Conservation (phyloP, 306 rosid species). For the Myrica gale region DNA sequence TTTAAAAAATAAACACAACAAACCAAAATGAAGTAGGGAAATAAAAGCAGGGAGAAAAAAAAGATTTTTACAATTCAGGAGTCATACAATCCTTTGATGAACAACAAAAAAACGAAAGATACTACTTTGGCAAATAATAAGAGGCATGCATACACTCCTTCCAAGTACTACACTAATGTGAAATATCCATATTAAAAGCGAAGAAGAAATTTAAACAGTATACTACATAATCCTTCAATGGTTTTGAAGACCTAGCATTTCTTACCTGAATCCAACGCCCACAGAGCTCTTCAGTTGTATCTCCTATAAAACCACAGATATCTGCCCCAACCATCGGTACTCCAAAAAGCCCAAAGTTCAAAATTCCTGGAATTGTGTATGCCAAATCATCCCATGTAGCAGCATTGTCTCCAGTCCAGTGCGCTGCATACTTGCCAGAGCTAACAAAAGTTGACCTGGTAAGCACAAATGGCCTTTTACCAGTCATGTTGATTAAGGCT, state of each 20-base stretch:
- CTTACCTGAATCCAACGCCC: slow-evolving; percentile 91
- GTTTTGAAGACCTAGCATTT: not conserved
- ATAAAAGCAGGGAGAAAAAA: not conserved
- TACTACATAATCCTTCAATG: not conserved
- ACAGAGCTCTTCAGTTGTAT: slow-evolving; percentile 86
- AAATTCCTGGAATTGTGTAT: slow-evolving; percentile 61
- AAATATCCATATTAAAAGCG: not conserved
- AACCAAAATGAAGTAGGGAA: not conserved
- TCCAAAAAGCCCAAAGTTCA: slow-evolving; percentile 77
- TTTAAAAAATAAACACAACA: not conserved
- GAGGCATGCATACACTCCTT: not conserved
- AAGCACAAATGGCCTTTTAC: slow-evolving; percentile 83
- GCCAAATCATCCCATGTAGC: slow-evolving; percentile 87
- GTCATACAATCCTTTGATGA: not conserved
- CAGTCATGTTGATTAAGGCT: slow-evolving; percentile 51
- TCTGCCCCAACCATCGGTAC: slow-evolving; percentile 96
- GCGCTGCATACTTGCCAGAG: slow-evolving; percentile 86
- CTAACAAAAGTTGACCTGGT: slow-evolving; percentile 82
- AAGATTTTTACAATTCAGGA: not conserved
- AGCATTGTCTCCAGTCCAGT: slow-evolving; percentile 93
- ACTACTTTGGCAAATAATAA: too few relatives aligned
- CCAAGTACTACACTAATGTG: not conserved
- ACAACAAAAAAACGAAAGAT: too few relatives aligned
- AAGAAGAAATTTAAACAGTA: not conserved
- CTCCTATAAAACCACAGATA: slow-evolving; percentile 68